Evolutionary conservation across 257 asterid species (phyloP).

Genomic region (Eustoma russellianum): DNA sequence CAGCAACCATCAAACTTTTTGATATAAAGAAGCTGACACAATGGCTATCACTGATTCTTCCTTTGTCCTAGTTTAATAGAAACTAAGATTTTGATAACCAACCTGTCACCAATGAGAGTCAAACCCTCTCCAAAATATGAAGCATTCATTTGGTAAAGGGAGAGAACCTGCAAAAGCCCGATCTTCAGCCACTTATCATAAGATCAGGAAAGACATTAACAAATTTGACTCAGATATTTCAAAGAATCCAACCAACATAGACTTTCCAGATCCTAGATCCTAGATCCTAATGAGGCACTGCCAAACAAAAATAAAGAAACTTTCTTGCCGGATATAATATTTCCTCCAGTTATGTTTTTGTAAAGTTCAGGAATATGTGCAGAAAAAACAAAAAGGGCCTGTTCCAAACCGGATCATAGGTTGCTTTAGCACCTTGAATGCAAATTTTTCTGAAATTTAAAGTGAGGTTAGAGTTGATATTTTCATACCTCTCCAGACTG

Average conservation of each 20-base stretch:
- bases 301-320: neutral
- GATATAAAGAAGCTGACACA: neutral
- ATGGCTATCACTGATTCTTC: neutral
- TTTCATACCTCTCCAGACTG: slow-evolving; percentile 64
- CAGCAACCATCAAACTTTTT: neutral
- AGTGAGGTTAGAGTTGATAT: neutral
- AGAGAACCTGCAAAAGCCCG: slow-evolving; percentile 48
- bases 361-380: neutral
- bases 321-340: neutral
- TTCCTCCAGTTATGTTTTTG: no score
- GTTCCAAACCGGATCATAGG: neutral
- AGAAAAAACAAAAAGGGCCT: neutral
- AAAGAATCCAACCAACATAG: neutral
- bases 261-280: neutral
- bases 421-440: no score
- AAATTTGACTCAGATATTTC: no score
- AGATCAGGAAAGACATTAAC: no score
- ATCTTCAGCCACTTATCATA: neutral
- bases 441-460: neutral
- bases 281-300: neutral
- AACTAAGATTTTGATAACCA: slow-evolving; percentile 11
- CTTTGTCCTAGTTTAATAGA: no score
- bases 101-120: slow-evolving; percentile 85
- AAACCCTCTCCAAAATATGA: slow-evolving; percentile 88
- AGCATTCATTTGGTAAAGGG: slow-evolving; percentile 36